Evolutionary conservation across 2,329 filamentous ascomycete species (phyloP).

Genomic region (Conoideocrella luteorostrata): DNA sequence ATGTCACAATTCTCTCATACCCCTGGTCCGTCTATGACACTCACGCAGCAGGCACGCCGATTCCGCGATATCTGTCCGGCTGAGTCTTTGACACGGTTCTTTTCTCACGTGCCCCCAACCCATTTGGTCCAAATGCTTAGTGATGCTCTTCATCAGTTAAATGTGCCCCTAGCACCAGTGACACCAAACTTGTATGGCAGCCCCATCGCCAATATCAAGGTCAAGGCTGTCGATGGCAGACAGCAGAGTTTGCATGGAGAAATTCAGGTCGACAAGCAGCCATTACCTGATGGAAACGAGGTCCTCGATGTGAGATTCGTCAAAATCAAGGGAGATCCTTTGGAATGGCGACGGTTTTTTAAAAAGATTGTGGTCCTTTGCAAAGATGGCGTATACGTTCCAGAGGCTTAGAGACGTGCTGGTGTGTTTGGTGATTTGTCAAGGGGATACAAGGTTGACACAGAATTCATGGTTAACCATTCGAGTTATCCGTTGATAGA

Average conservation of each 20-base stretch:
- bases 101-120: conserved; percentile 69
- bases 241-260: conserved; percentile 69
- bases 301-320: conserved; percentile 83
- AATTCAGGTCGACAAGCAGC: conserved; percentile 63
- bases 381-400: conserved; percentile 70
- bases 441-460: background rate
- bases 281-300: conserved; percentile 49
- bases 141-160: conserved; percentile 77
- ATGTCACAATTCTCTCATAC: conserved; percentile 78
- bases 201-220: conserved; percentile 57
- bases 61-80: conserved; percentile 90
- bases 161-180: conserved; percentile 61
- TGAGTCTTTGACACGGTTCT: conserved; percentile 85
- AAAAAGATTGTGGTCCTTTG: conserved; percentile 89
- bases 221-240: conserved; percentile 68
- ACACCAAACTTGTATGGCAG: conserved; percentile 44
- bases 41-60: conserved; percentile 81
- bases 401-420: conserved; percentile 28
- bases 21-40: conserved; percentile 70
- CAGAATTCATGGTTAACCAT: background rate
- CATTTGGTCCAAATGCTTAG: conserved; percentile 74
- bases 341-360: conserved; percentile 96
- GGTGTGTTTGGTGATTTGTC: background rate
- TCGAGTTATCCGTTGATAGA: too few species aligned
- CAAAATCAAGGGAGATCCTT: conserved; percentile 89